Evolutionary conservation across 2,329 filamentous ascomycete genomes (phyloP).

Genomic region (Thelonectria blattea): DNA sequence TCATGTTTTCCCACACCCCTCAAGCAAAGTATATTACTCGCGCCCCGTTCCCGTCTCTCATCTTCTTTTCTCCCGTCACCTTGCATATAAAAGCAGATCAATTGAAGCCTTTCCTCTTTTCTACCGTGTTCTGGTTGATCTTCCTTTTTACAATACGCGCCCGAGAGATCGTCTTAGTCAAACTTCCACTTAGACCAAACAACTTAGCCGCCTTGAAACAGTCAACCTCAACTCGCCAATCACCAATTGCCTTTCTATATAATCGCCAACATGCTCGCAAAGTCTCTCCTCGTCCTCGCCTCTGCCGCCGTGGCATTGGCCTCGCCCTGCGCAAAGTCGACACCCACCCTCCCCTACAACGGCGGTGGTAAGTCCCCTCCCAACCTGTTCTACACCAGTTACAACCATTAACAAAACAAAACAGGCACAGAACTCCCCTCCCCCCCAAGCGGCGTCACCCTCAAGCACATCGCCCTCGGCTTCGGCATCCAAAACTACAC

Average conservation of each 20-base stretch:
- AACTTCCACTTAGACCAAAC: constrained; percentile 3
- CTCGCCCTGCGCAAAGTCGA: constrained; percentile 34
- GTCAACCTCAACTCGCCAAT: constrained; percentile 12
- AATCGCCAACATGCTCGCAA: constrained; percentile 41
- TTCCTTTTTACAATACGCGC: background rate
- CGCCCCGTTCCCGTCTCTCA: background rate
- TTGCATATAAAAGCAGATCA: background rate
- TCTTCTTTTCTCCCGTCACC: background rate
- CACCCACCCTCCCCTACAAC: constrained; percentile 47
- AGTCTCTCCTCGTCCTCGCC: constrained; percentile 43
- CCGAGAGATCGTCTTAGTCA: constrained; percentile 25
- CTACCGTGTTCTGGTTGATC: constrained; percentile 23
- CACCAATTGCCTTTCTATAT: background rate
- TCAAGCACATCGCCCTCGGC: constrained; percentile 65
- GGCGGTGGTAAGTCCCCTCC: constrained; percentile 46
- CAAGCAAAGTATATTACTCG: background rate
- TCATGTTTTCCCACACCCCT: constrained; percentile 5
- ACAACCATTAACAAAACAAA: constrained; percentile 23
- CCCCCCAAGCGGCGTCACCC: constrained; percentile 45
- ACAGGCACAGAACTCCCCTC: constrained; percentile 52
- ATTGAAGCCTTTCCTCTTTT: constrained; percentile 8
- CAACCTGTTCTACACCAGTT: background rate
- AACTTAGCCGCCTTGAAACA: constrained; percentile 9
- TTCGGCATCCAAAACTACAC: constrained; percentile 75
- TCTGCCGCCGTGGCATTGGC: constrained; percentile 43